Evolutionary conservation across 202 grass and related monocot species (phyloP).

Genomic region (Tripidium arundinaceum): DNA sequence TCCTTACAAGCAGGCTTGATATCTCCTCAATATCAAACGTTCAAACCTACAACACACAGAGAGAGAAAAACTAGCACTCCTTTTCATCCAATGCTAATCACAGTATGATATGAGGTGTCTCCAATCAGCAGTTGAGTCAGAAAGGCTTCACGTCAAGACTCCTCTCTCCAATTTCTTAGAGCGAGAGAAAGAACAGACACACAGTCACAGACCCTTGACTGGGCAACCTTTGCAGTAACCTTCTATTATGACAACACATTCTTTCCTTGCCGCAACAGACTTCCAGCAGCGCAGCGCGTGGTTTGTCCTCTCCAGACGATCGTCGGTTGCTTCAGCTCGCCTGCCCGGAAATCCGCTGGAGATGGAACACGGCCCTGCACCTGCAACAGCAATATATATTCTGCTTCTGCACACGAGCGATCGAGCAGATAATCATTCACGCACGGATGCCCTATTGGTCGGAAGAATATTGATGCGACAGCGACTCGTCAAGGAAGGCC

Average conservation of each 20-base stretch:
- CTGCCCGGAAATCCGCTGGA: conserved; percentile 28
- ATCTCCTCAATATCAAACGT: not conserved
- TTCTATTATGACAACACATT: not conserved
- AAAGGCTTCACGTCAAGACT: conserved; percentile 30
- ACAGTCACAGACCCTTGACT: conserved; percentile 15
- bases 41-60: too few species aligned
- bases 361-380: not conserved
- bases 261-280: conserved; percentile 8
- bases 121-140: conserved; percentile 40
- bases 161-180: conserved; percentile 16
- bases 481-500: not conserved
- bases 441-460: conserved; percentile 13
- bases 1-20: not conserved
- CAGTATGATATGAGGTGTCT: not conserved
- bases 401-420: conserved; percentile 17
- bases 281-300: not conserved
- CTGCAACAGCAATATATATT: conserved; percentile 4
- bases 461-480: not conserved
- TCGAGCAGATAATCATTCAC: not conserved
- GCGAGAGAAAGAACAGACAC: not conserved
- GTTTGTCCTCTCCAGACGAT: conserved; percentile 28
- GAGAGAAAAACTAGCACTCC: too few species aligned
- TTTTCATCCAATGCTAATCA: not conserved
- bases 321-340: conserved; percentile 31
- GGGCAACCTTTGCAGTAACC: not conserved